A percentile compares a stretch with the other conserved stretches of the same genome.
Evolutionary conservation across 2,329 filamentous ascomycete species (phyloP).

Genomic region (Fusarium tupiense): DNA sequence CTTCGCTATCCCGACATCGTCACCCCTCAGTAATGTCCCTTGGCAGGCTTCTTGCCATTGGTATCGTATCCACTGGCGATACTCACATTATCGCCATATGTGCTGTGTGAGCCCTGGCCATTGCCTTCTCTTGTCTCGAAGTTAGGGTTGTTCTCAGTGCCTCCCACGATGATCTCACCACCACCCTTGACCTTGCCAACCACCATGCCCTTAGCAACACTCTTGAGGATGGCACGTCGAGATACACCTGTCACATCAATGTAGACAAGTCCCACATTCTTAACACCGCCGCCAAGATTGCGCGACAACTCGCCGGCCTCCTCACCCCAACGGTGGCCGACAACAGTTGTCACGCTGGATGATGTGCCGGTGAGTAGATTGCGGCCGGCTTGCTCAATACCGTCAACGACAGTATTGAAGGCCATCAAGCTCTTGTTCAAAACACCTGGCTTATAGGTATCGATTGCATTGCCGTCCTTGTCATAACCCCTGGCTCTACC

Average conservation of each 20-base stretch:
- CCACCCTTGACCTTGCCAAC: constrained; percentile 81
- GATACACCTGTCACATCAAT: constrained; percentile 96
- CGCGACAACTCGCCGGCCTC: constrained; percentile 84
- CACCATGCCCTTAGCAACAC: constrained; percentile 96
- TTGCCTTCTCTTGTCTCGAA: constrained; percentile 38
- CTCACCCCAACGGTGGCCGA: constrained; percentile 87
- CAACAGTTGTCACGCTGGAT: constrained; percentile 83
- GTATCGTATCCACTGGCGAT: constrained; percentile 42
- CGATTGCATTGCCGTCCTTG: constrained; percentile 72
- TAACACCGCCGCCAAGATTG: constrained; percentile 84
- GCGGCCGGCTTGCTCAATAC: constrained; percentile 86
- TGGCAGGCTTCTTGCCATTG: constrained; percentile 48
- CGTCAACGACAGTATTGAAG: constrained; percentile 93
- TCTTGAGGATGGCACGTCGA: constrained; percentile 88
- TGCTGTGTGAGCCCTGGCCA: constrained; percentile 35
- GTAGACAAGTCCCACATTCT: constrained; percentile 96
- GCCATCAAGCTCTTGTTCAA: constrained; percentile 97
- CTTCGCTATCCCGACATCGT: background rate
- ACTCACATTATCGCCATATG: constrained; percentile 44
- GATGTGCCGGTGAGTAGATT: constrained; percentile 79
- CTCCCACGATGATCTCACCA: constrained; percentile 78
- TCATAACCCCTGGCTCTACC: constrained; percentile 69
- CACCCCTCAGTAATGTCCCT: constrained; percentile 27
- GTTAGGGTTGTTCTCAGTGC: constrained; percentile 56
- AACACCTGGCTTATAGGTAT: constrained; percentile 85